Conservation (phyloP, 495 filamentous ascomycete species). For the Mytilinidion resinicola region DNA sequence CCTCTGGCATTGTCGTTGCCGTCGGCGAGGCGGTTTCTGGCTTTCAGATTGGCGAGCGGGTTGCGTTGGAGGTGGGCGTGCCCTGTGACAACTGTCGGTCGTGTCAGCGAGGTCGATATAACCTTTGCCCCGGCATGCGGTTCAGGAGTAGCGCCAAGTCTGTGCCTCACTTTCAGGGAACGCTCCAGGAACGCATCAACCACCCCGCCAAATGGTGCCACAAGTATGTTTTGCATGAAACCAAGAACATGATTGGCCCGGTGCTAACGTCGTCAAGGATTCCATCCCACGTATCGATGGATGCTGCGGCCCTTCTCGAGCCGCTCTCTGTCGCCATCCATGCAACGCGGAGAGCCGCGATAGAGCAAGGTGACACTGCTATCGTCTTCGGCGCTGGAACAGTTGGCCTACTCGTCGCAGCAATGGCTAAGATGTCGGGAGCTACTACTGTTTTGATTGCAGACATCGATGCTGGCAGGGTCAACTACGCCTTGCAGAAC, state of each 20-base stretch:
- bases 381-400: slow-evolving; percentile 33
- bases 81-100: slow-evolving; percentile 32
- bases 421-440: slow-evolving; percentile 31
- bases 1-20: slow-evolving; percentile 28
- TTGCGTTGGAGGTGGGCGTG: slow-evolving; percentile 33
- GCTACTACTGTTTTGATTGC: slow-evolving; percentile 31
- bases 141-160: slow-evolving; percentile 35
- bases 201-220: slow-evolving; percentile 35
- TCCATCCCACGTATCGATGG: slow-evolving; percentile 26
- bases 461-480: slow-evolving; percentile 30
- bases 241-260: slow-evolving; percentile 11
- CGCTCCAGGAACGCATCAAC: slow-evolving; percentile 33
- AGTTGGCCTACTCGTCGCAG: slow-evolving; percentile 30
- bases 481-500: slow-evolving; percentile 28
- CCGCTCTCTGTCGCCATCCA: slow-evolving; percentile 33
- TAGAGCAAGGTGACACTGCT: slow-evolving; percentile 31
- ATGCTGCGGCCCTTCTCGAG: slow-evolving; percentile 29
- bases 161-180: slow-evolving; percentile 34
- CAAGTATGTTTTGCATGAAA: slow-evolving; percentile 32
- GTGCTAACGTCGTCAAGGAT: slow-evolving; percentile 27
- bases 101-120: slow-evolving; percentile 34
- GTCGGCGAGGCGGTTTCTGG: slow-evolving; percentile 29
- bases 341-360: slow-evolving; percentile 22
- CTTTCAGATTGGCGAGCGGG: slow-evolving; percentile 31
- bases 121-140: slow-evolving; percentile 32